phyloP scores from a whole-genome alignment of 257 asterid species.

The Fraxinus pennsylvanica region DNA sequence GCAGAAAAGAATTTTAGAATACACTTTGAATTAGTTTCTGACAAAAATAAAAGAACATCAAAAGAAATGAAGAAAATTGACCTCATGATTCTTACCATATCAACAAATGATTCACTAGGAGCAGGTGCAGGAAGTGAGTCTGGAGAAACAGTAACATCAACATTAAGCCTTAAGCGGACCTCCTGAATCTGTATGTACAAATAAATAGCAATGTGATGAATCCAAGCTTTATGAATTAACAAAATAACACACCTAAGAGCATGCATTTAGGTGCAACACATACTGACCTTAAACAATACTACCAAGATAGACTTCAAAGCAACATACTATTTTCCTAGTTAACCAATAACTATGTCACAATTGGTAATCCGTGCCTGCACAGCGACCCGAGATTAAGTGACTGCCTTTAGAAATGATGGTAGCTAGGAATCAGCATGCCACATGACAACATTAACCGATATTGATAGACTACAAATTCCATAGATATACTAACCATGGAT shows the following conservation, averaged over 20 bases:
- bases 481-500: too few relatives aligned
- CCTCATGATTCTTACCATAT: conserved; percentile 56
- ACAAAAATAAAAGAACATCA: background rate
- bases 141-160: conserved; percentile 70
- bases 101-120: conserved; percentile 76
- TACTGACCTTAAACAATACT: background rate
- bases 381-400: too few relatives aligned
- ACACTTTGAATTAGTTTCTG: conserved; percentile 14
- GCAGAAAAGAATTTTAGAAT: conserved; percentile 28
- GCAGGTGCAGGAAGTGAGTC: conserved; percentile 68
- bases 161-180: conserved; percentile 75
- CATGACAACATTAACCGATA: too few relatives aligned
- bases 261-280: conserved; percentile 8
- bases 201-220: conserved; percentile 10
- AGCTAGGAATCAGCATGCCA: too few relatives aligned
- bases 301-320: background rate
- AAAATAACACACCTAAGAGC: conserved; percentile 8
- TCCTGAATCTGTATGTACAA: conserved; percentile 61
- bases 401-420: too few relatives aligned
- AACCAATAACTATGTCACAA: too few relatives aligned
- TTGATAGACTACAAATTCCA: too few relatives aligned
- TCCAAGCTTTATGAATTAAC: background rate
- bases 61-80: conserved; percentile 1
- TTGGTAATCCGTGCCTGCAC: too few relatives aligned
- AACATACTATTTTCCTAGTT: background rate